phyloP scores from a whole-genome alignment of 2,329 filamentous ascomycete species.

The Paracorniculantispora psalliotae region DNA sequence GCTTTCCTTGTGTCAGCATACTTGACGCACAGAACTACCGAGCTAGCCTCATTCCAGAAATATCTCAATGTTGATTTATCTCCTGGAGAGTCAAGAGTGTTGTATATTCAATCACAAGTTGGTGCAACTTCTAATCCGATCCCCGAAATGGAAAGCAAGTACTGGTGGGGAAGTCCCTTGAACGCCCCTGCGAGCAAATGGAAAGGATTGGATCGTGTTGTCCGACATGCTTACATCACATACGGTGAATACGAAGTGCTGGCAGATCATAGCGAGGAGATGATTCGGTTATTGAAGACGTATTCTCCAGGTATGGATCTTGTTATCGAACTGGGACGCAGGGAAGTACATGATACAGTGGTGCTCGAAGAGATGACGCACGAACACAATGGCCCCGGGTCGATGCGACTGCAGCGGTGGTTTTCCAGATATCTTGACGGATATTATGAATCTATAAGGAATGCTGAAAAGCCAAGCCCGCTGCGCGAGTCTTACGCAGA shows the following conservation, averaged over 20 bases:
- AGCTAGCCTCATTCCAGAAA: conserved; percentile 8
- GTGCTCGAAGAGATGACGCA: conserved; percentile 9
- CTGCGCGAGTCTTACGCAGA: not conserved
- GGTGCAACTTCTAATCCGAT: conserved; percentile 14
- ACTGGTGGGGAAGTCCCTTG: not conserved
- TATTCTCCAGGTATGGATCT: conserved; percentile 4
- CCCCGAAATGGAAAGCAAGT: not conserved
- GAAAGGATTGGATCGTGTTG: conserved; percentile 9
- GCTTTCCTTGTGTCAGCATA: conserved; percentile 26
- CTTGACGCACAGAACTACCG: conserved; percentile 17
- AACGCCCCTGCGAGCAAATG: conserved; percentile 5
- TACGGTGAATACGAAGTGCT: conserved; percentile 8
- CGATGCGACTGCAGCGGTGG: not conserved
- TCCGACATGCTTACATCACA: not conserved
- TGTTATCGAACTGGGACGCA: not conserved
- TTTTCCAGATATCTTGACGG: not conserved
- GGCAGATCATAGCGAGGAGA: not conserved
- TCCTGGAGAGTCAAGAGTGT: not conserved
- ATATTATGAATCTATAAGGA: not conserved
- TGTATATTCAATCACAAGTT: conserved; percentile 13
- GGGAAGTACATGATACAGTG: conserved; percentile 11
- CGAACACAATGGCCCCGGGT: not conserved
- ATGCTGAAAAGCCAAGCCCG: not conserved
- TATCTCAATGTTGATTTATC: not conserved
- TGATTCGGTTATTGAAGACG: conserved; percentile 3